Base-by-base conservation (phyloP, 768 basidiomycete genomes). In the Pulveroboletus sp. region DNA sequence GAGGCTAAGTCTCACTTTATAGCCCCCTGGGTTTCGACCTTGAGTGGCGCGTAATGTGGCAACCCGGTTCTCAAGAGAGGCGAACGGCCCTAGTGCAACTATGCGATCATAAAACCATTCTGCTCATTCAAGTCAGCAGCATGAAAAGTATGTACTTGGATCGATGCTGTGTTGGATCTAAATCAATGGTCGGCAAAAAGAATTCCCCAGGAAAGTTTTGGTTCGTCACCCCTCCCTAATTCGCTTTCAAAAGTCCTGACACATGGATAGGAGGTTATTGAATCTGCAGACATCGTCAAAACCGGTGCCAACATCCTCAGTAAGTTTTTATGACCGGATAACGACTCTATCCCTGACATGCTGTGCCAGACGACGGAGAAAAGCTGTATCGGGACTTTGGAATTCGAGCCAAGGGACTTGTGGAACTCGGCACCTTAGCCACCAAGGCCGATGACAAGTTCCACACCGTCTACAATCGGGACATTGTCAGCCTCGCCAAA, bases 11-110 rank as follows among this genome's bases (percentile, higher is more conserved):
- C 47, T 47, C n/a, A n/a, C 29, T 35, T 8, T 27, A 20, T 36
- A 78, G 76, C 2, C 72, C 78, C 9, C 37, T 79, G 10, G 78
- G 79, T 7, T 76, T 79, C 24, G 78, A 79, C 60, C 64, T 79
- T 35, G 78, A 79, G 55, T 79, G 78, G 78, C 62, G 67, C 14
- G 67, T 75, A 17, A 56, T 58, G 38, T 69, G 64, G 44, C 53
- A 62, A n/a, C 61, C 59, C 4, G 59, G 65, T 27, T 61, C 64
- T 7, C 50, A 59, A 29, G 69, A 70, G 45, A 62, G 70, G 41
- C 63, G 66, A 27, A 71, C 73, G 2, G 74, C 78, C 0, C 60
- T 77, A 3, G 71, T 79, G 1, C 78, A 80, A 54, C 43, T 80
- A 1, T 72, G 70, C 33, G 76, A 79, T 48, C 56, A 45, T 20